Base-by-base conservation (phyloP, 129 eudicot genomes). In the Glebionis coronaria region DNA sequence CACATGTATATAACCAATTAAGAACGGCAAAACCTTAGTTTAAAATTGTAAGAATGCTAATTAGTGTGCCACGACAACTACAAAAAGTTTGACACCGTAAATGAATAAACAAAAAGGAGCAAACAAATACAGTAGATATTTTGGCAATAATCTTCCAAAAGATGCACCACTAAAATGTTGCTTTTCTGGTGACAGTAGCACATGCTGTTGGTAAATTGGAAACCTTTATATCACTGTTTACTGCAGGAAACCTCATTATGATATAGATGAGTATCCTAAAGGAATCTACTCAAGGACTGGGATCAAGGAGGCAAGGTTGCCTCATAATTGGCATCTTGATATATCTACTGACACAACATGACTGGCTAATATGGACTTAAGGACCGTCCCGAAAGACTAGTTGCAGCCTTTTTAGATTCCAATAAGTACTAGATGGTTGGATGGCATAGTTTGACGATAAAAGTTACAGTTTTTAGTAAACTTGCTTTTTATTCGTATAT, bases 361-460 rank as follows among this genome's bases (percentile, higher is more conserved):
- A 78, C 54, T 15, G 62, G 67, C 55, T 63, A 61, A 53, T 73
- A 73, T 73, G 53, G 56, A 52, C 40, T 57, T 59, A 13, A 66
- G 56, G 56, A 13, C 52, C 55, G 23, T 56, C 40, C 52, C 21
- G 35, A 23, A 71, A 54, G 28, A 23, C 40, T 53, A 54, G 20
- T 35, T 27, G 50, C 82, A 67, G 63, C 74, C 68, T 79, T 79
- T 72, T 31, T 8, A 79, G 71, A 79, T 79, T 67, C 72, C 79
- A 73, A 54, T 67, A 25, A 50, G 45, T 44, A 78, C 61, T 65
- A 60, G 28, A 53, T 52, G 77, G 63, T 56, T 68, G 67, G 65
- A 61, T 69, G 74, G 44, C 51, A 61, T 63, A 44, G 20, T 61
- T 66, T 50, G 52, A 25, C 10, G 18, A 18, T 63, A 61, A 51